These are phyloP conservation scores for Begonia loranthoides DNA, from an alignment of 306 rosid genomes.

Conservation along the genomic window DNA sequence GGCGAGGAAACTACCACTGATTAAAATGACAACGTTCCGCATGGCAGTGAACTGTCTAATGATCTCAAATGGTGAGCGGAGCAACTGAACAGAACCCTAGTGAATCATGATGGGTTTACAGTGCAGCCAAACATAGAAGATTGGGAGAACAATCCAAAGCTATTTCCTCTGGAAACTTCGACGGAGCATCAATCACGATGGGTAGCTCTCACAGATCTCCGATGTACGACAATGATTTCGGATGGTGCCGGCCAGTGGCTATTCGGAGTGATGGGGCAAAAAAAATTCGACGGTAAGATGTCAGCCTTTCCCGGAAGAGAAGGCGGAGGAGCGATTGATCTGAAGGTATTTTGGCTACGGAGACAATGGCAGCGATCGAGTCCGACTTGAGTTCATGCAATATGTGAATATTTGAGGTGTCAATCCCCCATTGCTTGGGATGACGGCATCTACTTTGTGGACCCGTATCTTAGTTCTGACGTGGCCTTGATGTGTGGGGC, in stretches of 20 bases:
- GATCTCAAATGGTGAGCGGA: slow-evolving; percentile 78
- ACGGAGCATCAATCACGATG: slow-evolving; percentile 75
- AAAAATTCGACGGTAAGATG: slow-evolving; percentile 44
- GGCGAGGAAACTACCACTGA: slow-evolving; percentile 45
- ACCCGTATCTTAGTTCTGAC: no score
- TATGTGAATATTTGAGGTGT: no score
- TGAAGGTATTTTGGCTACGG: slow-evolving; percentile 75
- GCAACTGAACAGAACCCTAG: slow-evolving; percentile 49
- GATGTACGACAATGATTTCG: slow-evolving; percentile 59
- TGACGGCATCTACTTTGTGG: no score
- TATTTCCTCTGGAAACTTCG: slow-evolving; percentile 70
- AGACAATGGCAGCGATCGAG: slow-evolving; percentile 55
- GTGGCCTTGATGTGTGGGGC: no score
- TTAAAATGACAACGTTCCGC: slow-evolving; percentile 57
- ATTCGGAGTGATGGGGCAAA: slow-evolving; percentile 72
- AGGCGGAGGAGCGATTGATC: slow-evolving; percentile 56
- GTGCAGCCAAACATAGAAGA: slow-evolving; percentile 47
- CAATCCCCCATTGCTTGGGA: no score
- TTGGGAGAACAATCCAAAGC: slow-evolving; percentile 63
- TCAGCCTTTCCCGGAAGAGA: slow-evolving; percentile 77
- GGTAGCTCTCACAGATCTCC: slow-evolving; percentile 91
- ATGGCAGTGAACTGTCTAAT: slow-evolving; percentile 63
- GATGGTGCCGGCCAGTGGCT: slow-evolving; percentile 79
- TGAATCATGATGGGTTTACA: slow-evolving; percentile 37
- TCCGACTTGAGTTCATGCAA: slow-evolving; percentile 68